These are phyloP conservation scores for Talaromyces ruber DNA, from an alignment of 495 filamentous ascomycete species.

Conservation along the genomic window DNA sequence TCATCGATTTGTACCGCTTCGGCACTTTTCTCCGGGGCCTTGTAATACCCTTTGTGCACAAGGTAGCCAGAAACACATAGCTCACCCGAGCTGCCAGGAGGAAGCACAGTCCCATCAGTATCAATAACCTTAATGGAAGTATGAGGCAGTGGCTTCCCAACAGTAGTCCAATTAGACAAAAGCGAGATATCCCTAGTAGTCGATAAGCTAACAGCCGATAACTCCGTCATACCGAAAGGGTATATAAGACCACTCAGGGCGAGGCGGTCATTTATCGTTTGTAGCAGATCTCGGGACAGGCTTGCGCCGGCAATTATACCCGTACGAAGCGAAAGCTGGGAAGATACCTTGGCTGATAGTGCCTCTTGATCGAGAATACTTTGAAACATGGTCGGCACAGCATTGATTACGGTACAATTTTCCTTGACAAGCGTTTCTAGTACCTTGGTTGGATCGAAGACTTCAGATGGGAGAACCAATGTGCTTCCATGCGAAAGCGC, in stretches of 20 bases:
- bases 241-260: slow-evolving; percentile 18
- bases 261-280: slow-evolving; percentile 48
- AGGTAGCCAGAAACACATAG: slow-evolving; percentile 66
- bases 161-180: slow-evolving; percentile 51
- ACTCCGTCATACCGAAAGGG: not conserved
- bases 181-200: slow-evolving; percentile 62
- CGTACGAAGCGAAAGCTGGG: slow-evolving; percentile 23
- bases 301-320: slow-evolving; percentile 74
- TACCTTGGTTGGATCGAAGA: slow-evolving; percentile 39
- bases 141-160: slow-evolving; percentile 68
- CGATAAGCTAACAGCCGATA: slow-evolving; percentile 40
- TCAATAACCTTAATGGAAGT: slow-evolving; percentile 64
- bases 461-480: slow-evolving; percentile 31
- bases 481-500: not conserved
- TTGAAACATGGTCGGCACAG: slow-evolving; percentile 79
- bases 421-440: slow-evolving; percentile 23
- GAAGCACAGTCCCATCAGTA: slow-evolving; percentile 38
- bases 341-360: not conserved
- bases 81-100: slow-evolving; percentile 58
- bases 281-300: slow-evolving; percentile 65
- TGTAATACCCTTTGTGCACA: slow-evolving; percentile 79
- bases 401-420: slow-evolving; percentile 61
- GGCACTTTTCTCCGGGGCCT: slow-evolving; percentile 50
- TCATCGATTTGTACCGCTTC: slow-evolving; percentile 46
- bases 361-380: slow-evolving; percentile 14